Conservation (phyloP, 495 filamentous ascomycete genomes). For the Hypoxylon perforatum region DNA sequence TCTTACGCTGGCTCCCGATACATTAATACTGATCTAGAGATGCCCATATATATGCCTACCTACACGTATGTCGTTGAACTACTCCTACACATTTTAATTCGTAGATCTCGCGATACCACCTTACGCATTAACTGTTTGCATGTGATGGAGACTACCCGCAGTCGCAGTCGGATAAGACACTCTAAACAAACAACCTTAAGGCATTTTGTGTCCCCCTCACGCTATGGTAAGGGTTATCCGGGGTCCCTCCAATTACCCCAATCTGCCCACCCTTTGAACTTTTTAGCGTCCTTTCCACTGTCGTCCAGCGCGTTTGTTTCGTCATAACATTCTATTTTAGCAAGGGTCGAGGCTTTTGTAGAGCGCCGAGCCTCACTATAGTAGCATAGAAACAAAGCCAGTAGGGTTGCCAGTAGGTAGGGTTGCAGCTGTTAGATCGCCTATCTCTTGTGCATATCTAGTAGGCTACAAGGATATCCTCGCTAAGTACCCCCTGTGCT, state of each 20-base stretch:
- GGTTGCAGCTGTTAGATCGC: background rate
- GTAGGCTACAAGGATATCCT: background rate
- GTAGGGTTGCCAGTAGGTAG: background rate
- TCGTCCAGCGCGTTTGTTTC: background rate
- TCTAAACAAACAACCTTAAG: too few species aligned
- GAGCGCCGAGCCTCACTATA: slow-evolving; percentile 3
- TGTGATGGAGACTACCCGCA: too few species aligned
- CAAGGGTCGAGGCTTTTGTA: background rate
- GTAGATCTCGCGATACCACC: too few species aligned
- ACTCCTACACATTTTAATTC: too few species aligned
- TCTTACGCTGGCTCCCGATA: too few species aligned
- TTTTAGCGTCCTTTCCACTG: background rate
- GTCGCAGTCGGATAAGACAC: too few species aligned
- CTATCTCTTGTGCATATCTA: too few species aligned
- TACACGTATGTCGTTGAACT: too few species aligned
- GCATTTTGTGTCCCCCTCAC: background rate
- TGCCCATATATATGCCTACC: too few species aligned
- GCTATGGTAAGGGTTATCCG: background rate
- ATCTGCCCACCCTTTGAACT: background rate
- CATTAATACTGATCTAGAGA: too few species aligned
- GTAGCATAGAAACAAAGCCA: background rate
- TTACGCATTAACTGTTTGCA: too few species aligned
- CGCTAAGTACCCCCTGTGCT: slow-evolving; percentile 5
- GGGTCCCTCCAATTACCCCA: background rate
- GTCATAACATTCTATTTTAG: background rate